Evolutionary conservation across 768 basidiomycete genomes (phyloP).

Genomic region (Leccinellum albellum): DNA sequence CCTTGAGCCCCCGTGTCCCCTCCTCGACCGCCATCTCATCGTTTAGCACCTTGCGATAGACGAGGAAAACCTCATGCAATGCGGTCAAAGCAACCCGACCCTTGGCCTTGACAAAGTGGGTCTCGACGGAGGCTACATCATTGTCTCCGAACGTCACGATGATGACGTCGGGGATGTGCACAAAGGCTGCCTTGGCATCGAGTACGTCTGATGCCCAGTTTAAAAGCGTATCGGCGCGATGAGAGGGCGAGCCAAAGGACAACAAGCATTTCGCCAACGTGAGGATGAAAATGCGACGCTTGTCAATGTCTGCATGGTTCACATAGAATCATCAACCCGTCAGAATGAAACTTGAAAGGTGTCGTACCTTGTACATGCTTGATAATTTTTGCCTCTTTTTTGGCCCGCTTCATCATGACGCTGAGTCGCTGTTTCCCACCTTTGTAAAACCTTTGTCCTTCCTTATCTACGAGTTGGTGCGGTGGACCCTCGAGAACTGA

Average conservation of each 20-base stretch:
- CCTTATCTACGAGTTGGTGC: slow-evolving; percentile 3
- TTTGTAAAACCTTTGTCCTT: slow-evolving; percentile 27
- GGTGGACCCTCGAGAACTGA: slow-evolving; percentile 4
- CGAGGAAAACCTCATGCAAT: slow-evolving; percentile 74
- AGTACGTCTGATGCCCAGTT: slow-evolving; percentile 74
- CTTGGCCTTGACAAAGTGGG: slow-evolving; percentile 80
- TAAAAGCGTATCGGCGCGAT: slow-evolving; percentile 88
- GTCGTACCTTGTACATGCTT: slow-evolving; percentile 46
- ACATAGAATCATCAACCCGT: neutral
- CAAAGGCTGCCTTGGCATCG: slow-evolving; percentile 76
- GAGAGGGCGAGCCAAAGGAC: slow-evolving; percentile 92
- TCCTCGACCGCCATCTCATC: slow-evolving; percentile 73
- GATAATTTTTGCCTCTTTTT: slow-evolving; percentile 34
- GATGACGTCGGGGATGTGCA: slow-evolving; percentile 75
- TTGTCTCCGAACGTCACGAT: slow-evolving; percentile 82
- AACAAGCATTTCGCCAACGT: slow-evolving; percentile 85
- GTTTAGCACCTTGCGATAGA: slow-evolving; percentile 85
- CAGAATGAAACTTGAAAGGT: neutral
- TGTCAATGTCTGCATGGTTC: slow-evolving; percentile 37
- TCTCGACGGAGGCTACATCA: slow-evolving; percentile 68
- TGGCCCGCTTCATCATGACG: slow-evolving; percentile 30
- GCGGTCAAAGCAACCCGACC: slow-evolving; percentile 79
- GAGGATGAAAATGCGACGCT: slow-evolving; percentile 70
- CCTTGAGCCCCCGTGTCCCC: slow-evolving; percentile 64
- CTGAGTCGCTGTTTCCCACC: slow-evolving; percentile 28